phyloP scores from a whole-genome alignment of 2,329 filamentous ascomycete species.

The Penicillium carneum region DNA sequence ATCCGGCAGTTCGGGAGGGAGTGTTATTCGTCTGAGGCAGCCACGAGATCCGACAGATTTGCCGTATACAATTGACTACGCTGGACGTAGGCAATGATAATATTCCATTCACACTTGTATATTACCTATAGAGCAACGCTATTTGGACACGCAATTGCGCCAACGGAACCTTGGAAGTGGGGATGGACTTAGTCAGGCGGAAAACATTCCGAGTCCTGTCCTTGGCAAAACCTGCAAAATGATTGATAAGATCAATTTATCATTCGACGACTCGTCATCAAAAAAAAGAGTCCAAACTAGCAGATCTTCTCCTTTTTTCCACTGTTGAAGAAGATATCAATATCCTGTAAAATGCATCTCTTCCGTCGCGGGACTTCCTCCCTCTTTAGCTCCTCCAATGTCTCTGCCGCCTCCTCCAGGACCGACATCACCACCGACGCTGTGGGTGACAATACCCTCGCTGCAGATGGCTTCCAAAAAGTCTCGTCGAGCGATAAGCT shows the following conservation, averaged over 20 bases:
- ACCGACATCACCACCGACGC: slow-evolving; percentile 34
- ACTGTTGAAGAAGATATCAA: not conserved
- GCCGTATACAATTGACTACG: slow-evolving; percentile 45
- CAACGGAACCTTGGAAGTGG: slow-evolving; percentile 9
- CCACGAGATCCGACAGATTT: slow-evolving; percentile 41
- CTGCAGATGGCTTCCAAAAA: slow-evolving; percentile 55
- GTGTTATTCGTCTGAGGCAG: slow-evolving; percentile 51
- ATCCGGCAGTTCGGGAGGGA: slow-evolving; percentile 47
- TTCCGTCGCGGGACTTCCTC: slow-evolving; percentile 45
- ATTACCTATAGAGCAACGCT: slow-evolving; percentile 24
- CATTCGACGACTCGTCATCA: slow-evolving; percentile 19
- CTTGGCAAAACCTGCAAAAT: slow-evolving; percentile 35
- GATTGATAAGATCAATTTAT: slow-evolving; percentile 46
- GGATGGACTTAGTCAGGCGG: slow-evolving; percentile 35
- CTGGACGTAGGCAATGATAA: slow-evolving; percentile 24
- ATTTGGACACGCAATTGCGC: slow-evolving; percentile 28
- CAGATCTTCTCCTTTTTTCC: not conserved
- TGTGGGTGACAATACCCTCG: slow-evolving; percentile 31
- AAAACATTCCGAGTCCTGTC: slow-evolving; percentile 25
- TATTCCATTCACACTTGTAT: slow-evolving; percentile 19
- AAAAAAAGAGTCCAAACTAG: not conserved
- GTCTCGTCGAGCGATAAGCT: slow-evolving; percentile 61
- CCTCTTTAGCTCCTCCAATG: slow-evolving; percentile 44
- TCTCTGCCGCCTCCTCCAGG: slow-evolving; percentile 34
- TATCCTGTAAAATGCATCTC: slow-evolving; percentile 43